Evolutionary conservation across 2,329 filamentous ascomycete species (phyloP).

Genomic region (Colletotrichum navitas): DNA sequence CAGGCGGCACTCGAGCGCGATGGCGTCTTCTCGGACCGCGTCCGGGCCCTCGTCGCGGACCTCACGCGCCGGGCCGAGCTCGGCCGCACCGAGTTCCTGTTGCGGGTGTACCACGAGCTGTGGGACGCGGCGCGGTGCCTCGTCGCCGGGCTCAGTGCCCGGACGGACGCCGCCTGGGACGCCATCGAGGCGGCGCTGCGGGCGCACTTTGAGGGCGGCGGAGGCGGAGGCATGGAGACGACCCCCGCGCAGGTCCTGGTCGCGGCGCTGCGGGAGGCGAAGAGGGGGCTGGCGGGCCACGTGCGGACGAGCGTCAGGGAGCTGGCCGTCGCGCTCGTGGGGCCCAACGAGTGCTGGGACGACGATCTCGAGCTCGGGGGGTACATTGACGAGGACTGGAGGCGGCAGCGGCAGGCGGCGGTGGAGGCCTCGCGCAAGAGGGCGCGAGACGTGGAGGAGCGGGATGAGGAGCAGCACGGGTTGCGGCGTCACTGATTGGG

Average conservation of each 20-base stretch:
- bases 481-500: not conserved
- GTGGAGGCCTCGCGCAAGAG: conserved; percentile 6
- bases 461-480: too few relatives aligned
- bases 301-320: conserved; percentile 10
- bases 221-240: not conserved
- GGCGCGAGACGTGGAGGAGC: not conserved
- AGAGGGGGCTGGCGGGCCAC: conserved; percentile 10
- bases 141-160: conserved; percentile 2
- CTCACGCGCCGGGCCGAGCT: not conserved
- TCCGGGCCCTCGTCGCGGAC: conserved; percentile 1
- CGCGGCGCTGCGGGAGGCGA: conserved; percentile 10
- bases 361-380: not conserved
- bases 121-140: conserved; percentile 30
- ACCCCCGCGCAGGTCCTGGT: not conserved
- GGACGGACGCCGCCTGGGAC: conserved; percentile 18
- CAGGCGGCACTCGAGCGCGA: conserved; percentile 18
- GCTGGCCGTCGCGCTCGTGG: conserved; percentile 31
- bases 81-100: conserved; percentile 8
- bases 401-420: not conserved
- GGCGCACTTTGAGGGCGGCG: conserved; percentile 15
- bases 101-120: conserved; percentile 16
- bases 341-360: conserved; percentile 8
- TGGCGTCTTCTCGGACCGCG: conserved; percentile 19
- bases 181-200: conserved; percentile 28
- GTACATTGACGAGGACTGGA: conserved; percentile 5